Evolutionary conservation across 2,329 filamentous ascomycete genomes (phyloP), one percentile per base, ranked within the genome.

Genomic region (Trichoderma koningii): DNA sequence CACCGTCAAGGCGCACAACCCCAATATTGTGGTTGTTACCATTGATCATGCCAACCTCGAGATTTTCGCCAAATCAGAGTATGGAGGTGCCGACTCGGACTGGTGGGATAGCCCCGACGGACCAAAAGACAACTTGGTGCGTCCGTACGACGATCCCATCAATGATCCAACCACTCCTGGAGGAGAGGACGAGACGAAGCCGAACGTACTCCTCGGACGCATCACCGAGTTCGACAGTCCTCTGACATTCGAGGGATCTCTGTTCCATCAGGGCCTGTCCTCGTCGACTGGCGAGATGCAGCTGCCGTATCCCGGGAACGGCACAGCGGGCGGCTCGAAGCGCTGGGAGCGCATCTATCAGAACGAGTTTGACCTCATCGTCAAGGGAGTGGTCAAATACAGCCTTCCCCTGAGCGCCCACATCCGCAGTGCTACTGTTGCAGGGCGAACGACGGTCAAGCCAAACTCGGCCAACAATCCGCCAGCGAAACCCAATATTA

Each of bases 61-160:
- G 72, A 85, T 99, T 38, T 98, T 98, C 76, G 95, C 95, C 34
- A 97, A 96, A 77, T 97, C 93, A 66, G 92, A 91, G 66, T 91
- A 94, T 73, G 90, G 94, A 14, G 91, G 91, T n/a, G 84, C 82
- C 7, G 85, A 87, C 70, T 84, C 81, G 28, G 82, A 86, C 72
- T 87, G 86, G 85, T 84, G 84, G 82, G 79, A 81, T 21, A 73
- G 74, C 44, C 73, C 73, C 48, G 68, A 73, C 63, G 69, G 72
- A 30, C 71, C 69, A 23, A 68, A 69, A 19, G 69, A 71, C 19
- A 61, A 55, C 14, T 38, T 64, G 47, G 65, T 77, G 10, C 73
- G 68, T 15, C 63, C 67, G n/a, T 53, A 67, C 23, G 75, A 77
- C 56, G 76, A 77, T 62, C 73, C 76, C 7, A 60, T 67, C 23